phyloP scores from a whole-genome alignment of 106 monocot genomes.

The Platanthera guangdongensis region DNA sequence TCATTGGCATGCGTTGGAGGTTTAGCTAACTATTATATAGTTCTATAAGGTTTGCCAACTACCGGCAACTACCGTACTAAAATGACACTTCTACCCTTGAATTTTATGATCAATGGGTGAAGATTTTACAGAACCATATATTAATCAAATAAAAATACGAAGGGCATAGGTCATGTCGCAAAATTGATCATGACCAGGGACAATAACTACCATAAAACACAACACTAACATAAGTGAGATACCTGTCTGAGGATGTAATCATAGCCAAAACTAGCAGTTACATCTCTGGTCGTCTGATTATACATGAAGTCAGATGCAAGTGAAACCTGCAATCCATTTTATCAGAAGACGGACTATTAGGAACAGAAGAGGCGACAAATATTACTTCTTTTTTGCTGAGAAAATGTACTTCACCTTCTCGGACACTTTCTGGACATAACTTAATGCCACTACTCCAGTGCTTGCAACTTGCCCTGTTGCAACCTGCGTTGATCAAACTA shows the following conservation, averaged over 20 bases:
- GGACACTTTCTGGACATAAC: constrained; percentile 97
- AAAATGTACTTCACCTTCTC: constrained; percentile 58
- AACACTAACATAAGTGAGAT: background rate
- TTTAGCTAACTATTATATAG: too few relatives aligned
- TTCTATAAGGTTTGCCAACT: too few relatives aligned
- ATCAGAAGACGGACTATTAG: background rate
- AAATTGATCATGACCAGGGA: background rate
- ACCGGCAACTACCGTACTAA: too few relatives aligned
- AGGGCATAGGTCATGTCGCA: background rate
- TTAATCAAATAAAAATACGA: background rate
- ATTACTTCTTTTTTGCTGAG: background rate
- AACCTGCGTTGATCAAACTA: constrained; percentile 39
- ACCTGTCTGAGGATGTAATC: constrained; percentile 98
- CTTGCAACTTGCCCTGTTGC: constrained; percentile 86
- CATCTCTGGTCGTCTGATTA: constrained; percentile 89
- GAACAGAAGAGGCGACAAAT: background rate
- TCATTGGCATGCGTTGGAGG: too few relatives aligned
- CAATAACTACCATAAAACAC: background rate
- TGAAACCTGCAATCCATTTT: constrained; percentile 58
- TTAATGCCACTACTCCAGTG: constrained; percentile 88
- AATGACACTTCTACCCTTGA: too few relatives aligned
- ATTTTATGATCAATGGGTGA: too few relatives aligned
- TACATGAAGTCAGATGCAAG: constrained; percentile 99
- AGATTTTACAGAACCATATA: too few relatives aligned
- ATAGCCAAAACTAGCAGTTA: constrained; percentile 93